These are phyloP conservation scores for Saccharum spontaneum DNA, from an alignment of 176 grass and related monocot genomes.

Conservation along the genomic window DNA sequence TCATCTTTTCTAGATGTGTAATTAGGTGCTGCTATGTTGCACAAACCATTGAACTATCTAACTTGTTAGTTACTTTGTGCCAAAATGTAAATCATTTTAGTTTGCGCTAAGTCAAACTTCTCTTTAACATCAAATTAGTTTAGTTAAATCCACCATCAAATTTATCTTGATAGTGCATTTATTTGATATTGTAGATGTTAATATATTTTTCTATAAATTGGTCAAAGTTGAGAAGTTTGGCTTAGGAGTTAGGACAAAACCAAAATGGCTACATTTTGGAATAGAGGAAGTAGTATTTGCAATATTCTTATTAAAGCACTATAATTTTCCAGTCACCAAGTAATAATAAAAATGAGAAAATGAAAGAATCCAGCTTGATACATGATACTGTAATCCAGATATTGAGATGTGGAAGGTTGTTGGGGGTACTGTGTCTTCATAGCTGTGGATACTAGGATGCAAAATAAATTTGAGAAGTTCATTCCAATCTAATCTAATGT, in stretches of 20 bases:
- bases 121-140: neutral
- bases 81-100: neutral
- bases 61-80: neutral
- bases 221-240: neutral
- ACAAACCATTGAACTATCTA: neutral
- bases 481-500: neutral
- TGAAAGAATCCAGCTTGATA: neutral
- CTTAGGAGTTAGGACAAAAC: neutral
- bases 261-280: neutral
- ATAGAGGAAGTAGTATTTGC: neutral
- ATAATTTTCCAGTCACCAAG: neutral
- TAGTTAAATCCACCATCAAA: neutral
- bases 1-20: conserved; percentile 1
- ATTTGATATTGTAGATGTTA: neutral
- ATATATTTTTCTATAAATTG: neutral
- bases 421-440: conserved; percentile 3
- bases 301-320: neutral
- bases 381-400: conserved; percentile 7
- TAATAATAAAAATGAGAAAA: neutral
- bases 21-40: neutral
- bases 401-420: neutral
- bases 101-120: neutral
- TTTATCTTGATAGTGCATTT: neutral
- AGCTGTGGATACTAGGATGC: conserved; percentile 1
- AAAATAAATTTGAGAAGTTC: neutral